These are phyloP conservation scores for Chlorencoelia australis DNA, from an alignment of 2,329 filamentous ascomycete species.

Conservation along the genomic window DNA sequence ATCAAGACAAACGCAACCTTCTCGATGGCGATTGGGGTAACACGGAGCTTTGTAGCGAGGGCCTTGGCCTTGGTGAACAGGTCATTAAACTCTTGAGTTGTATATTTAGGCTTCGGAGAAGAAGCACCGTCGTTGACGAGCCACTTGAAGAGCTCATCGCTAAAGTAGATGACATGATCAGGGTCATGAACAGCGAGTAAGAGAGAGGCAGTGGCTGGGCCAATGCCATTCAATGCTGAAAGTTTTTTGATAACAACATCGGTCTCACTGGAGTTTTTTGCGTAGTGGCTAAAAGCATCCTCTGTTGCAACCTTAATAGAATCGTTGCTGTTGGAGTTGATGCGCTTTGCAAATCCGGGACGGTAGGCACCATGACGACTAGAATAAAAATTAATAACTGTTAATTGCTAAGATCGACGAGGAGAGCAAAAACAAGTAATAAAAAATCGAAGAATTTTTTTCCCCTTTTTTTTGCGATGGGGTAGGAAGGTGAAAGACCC, in stretches of 20 bases:
- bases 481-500: not conserved
- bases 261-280: constrained; percentile 27
- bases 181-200: constrained; percentile 57
- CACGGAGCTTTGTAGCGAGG: constrained; percentile 39
- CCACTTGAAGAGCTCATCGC: constrained; percentile 71
- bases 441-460: constrained; percentile 1
- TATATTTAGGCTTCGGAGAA: constrained; percentile 55
- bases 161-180: constrained; percentile 59
- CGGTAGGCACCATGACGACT: constrained; percentile 50
- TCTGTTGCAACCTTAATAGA: constrained; percentile 39
- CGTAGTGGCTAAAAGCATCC: constrained; percentile 40
- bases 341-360: constrained; percentile 48
- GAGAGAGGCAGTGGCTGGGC: constrained; percentile 69
- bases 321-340: constrained; percentile 41
- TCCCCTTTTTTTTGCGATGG: not conserved
- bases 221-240: constrained; percentile 57
- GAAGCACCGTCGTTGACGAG: constrained; percentile 42
- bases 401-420: not conserved
- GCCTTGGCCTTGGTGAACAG: constrained; percentile 36
- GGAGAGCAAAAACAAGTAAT: not conserved
- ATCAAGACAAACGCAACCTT: constrained; percentile 62
- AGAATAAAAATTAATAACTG: not conserved
- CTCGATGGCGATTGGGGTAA: constrained; percentile 54
- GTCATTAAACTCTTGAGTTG: constrained; percentile 53
- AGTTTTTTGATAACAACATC: constrained; percentile 42